A percentile compares a stretch with the other conserved stretches of the same genome.
These are phyloP conservation scores for Cajanus cajan DNA, from an alignment of 306 rosid species.

Conservation along the genomic window DNA sequence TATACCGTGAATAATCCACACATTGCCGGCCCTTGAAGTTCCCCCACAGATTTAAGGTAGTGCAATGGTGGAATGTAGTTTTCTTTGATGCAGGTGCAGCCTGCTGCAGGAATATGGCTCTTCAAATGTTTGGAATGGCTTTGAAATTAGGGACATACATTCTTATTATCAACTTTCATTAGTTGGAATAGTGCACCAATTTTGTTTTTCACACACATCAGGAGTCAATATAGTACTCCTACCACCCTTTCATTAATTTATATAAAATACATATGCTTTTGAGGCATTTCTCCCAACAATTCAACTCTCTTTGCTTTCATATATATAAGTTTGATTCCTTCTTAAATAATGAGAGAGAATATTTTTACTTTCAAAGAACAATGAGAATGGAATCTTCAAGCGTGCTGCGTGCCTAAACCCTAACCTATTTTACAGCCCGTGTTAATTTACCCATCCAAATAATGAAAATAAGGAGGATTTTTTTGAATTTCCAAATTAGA, in stretches of 20 bases:
- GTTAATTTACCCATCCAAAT: background rate
- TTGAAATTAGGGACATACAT: background rate
- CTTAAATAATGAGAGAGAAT: background rate
- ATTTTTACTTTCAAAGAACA: background rate
- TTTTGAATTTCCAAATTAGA: too few relatives aligned
- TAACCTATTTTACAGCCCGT: background rate
- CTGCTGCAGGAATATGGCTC: background rate
- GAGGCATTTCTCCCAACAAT: background rate
- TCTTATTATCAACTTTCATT: background rate
- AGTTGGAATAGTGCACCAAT: background rate
- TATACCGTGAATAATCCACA: too few relatives aligned
- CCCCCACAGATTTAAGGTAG: background rate
- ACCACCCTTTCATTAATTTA: background rate
- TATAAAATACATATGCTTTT: background rate
- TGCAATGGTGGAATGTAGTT: background rate
- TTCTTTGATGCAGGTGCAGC: background rate
- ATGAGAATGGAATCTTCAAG: background rate
- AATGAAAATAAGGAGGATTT: background rate
- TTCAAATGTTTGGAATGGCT: slow-evolving; percentile 14
- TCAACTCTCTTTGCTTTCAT: background rate
- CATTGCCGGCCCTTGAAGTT: slow-evolving; percentile 17
- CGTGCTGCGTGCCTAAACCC: background rate
- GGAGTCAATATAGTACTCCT: background rate
- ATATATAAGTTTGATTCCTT: background rate
- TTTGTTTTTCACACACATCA: background rate